A percentile compares a stretch with the other conserved stretches of the same genome.
Evolutionary conservation across 192 early-diverging fungal genomes (phyloP).

Genomic region (Umbelopsis vinacea): DNA sequence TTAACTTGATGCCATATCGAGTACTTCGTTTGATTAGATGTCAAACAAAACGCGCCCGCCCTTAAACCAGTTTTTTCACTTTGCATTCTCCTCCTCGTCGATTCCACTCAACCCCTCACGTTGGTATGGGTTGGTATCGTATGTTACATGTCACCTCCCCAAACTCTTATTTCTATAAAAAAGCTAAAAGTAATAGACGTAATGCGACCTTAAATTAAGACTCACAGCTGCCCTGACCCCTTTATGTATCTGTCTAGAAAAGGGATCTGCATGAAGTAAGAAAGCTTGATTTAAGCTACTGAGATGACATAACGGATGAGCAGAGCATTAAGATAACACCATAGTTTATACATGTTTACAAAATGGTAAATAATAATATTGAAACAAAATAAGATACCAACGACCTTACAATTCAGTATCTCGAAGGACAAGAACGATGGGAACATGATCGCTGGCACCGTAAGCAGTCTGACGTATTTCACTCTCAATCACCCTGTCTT

Average conservation of each 20-base stretch:
- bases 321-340: neutral
- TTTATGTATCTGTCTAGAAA: neutral
- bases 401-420: conserved; percentile 25
- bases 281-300: neutral
- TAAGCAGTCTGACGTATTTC: conserved; percentile 77
- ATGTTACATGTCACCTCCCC: too few species aligned
- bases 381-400: neutral
- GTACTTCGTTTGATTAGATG: too few species aligned
- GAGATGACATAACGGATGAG: neutral
- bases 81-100: too few species aligned
- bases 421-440: conserved; percentile 67
- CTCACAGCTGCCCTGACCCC: neutral
- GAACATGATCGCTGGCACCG: conserved; percentile 90
- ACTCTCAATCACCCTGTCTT: conserved; percentile 62
- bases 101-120: too few species aligned
- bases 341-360: too few species aligned
- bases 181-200: too few species aligned
- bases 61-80: too few species aligned
- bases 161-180: too few species aligned
- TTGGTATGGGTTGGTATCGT: too few species aligned
- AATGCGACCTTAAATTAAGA: neutral
- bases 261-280: neutral
- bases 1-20: too few species aligned
- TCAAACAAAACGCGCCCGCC: too few species aligned
- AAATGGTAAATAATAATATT: neutral